phyloP scores from a whole-genome alignment of 78 protist species.

The Dictyostelium firmibasis region DNA sequence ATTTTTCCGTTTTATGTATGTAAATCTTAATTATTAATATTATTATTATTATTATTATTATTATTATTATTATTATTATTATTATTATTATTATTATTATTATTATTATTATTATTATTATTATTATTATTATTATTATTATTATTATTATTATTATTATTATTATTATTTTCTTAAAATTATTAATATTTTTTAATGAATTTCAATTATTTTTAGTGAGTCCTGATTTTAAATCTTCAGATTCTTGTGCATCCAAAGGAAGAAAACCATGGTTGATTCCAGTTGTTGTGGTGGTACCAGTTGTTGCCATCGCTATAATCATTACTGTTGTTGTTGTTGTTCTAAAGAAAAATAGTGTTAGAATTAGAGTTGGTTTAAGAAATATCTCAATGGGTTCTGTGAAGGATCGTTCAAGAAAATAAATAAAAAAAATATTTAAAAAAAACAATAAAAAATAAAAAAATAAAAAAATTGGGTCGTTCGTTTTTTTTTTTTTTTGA shows the following conservation, averaged over 20 bases:
- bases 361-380: neutral
- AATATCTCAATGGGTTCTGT: neutral
- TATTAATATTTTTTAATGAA: too few species aligned
- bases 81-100: too few species aligned
- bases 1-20: neutral
- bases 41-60: too few species aligned
- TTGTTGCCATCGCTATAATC: neutral
- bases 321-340: neutral
- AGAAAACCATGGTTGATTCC: neutral
- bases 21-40: too few species aligned
- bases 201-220: neutral
- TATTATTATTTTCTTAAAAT: too few species aligned
- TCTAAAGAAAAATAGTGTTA: neutral
- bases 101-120: too few species aligned
- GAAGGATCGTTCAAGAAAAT: neutral
- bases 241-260: neutral
- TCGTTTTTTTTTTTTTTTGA: too few species aligned
- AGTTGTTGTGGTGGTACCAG: slow-evolving; percentile 7
- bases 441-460: too few species aligned
- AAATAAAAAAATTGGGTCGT: too few species aligned
- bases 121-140: neutral
- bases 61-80: too few species aligned
- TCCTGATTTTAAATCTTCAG: neutral
- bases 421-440: too few species aligned
- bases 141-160: too few species aligned